A percentile compares a stretch with the other conserved stretches of the same genome.
Conservation (phyloP, 2,329 filamentous ascomycete species). For the Fusarium pseudocircinatum region DNA sequence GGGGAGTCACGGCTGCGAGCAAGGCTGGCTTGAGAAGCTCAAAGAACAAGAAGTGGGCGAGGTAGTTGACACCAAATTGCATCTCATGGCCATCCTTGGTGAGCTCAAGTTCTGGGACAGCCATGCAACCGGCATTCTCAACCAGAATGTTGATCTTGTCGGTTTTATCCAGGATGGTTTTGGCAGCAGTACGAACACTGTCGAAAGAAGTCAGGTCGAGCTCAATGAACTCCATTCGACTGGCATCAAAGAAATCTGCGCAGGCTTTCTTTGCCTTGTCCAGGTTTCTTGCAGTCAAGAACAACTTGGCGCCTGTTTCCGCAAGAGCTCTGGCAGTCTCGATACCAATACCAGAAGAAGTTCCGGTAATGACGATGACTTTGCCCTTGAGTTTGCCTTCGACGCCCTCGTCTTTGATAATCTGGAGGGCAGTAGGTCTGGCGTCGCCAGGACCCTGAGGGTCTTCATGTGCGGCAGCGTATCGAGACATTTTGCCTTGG, state of each 20-base stretch:
- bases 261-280: constrained; percentile 37
- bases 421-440: constrained; percentile 53
- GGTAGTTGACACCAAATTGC: constrained; percentile 56
- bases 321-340: constrained; percentile 57
- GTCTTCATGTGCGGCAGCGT: constrained; percentile 19
- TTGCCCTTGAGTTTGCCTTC: constrained; percentile 48
- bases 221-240: constrained; percentile 31
- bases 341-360: constrained; percentile 54
- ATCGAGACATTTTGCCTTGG: constrained; percentile 5
- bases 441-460: constrained; percentile 50
- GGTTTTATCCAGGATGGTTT: constrained; percentile 24
- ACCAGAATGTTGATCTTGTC: constrained; percentile 49
- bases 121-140: constrained; percentile 57
- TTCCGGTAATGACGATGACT: constrained; percentile 56
- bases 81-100: constrained; percentile 54
- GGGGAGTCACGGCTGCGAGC: constrained; percentile 41
- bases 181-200: constrained; percentile 38
- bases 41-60: constrained; percentile 56
- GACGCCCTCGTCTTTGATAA: constrained; percentile 50
- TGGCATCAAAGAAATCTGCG: constrained; percentile 18
- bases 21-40: constrained; percentile 52
- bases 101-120: constrained; percentile 44
- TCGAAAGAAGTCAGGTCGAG: constrained; percentile 42
- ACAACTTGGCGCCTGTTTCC: constrained; percentile 46
- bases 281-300: constrained; percentile 39